Evolutionary conservation across 352 stramenopile genomes (phyloP), one percentile per base, ranked within the genome.

Genomic region (Phytopythium oedochilum): DNA sequence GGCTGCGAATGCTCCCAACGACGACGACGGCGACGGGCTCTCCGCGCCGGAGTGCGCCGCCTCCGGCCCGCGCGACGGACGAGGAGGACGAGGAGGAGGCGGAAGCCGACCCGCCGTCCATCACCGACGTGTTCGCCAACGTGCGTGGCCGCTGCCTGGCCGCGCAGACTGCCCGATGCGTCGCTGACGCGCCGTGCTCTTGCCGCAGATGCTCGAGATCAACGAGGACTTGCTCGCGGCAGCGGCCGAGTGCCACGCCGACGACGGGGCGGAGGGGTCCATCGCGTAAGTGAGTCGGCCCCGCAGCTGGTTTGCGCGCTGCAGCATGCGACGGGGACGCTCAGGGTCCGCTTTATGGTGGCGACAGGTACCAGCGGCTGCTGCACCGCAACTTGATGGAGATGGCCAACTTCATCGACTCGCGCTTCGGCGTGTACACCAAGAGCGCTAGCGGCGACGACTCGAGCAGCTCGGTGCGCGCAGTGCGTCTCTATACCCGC

Each of bases 331-430:
- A n/a, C n/a, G n/a, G n/a, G n/a, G n/a, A n/a, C n/a, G n/a, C n/a
- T n/a, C n/a, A n/a, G n/a, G n/a, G n/a, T n/a, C n/a, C n/a, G n/a
- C n/a, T n/a, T n/a, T n/a, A n/a, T n/a, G n/a, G n/a, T n/a, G n/a
- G 40, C 40, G 38, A 8, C 26, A 90, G 77, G 2, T 89, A 90
- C 54, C 82, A 92, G 61, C 75, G 71, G 7, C 71, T 90, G 39
- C 53, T 92, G 42, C 82, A 92, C 47, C 75, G 73, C 26, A 80
- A 90, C 43, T 54, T 92, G 31, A 75, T 92, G 63, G 82, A 92
- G 40, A 92, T 92, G 82, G 77, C 82, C 28, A 71, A 84, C 47
- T 92, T 90, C 52, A 76, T 90, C 45, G 82, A 92, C 65, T 70
- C 79, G 38, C 70, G 80, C 52, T 92, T 86, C 58, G 78, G 82